Evolutionary conservation across 129 eudicot species (phyloP), one percentile per base, ranked within the genome.

Genomic region (Saposhnikovia divaricata): DNA sequence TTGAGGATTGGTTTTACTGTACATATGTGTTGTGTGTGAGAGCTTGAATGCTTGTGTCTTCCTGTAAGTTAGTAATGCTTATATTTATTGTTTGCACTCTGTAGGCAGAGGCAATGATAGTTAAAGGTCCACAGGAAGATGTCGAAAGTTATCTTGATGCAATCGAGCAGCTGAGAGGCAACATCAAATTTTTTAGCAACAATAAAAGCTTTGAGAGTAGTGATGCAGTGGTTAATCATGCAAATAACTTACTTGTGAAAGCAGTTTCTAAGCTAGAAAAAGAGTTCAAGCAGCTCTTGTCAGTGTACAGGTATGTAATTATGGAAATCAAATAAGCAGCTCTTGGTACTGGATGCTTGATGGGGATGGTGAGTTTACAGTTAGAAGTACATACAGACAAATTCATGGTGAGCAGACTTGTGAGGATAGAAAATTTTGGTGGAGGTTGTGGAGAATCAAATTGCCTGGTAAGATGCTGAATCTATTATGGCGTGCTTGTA

Each of bases 51-150:
- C 43, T 68, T 68, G 42, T 66, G 42, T 66, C 31, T 68, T 68
- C 19, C 23, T 13, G 21, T 14, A 31, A 34, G 73, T 68, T 68
- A 3, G 4, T 31, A 4, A 68, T 68, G 73, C 42, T 76, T 48
- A 48, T 28, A 9, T 28, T 3, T 34, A 25, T 55, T 65, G 2
- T 25, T n/a, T 21, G 21, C 45, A 55, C 39, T 78, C 25, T 46
- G 59, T 28, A 96, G 99, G 99, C 99, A 9, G 99, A 92, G 87
- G 92, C 89, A 66, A 92, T 92, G 86, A 89, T 96, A 81, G 90
- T 89, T 74, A 96, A 80, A 87, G 99, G 99, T 81, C 99, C 99
- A 74, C 98, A 87, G 74, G 99, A 96, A 85, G 99, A 92, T 89
- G 90, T 96, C 40, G 99, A 96, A 82, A 92, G 96, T 80, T 96